Percentiles rank a stretch among this genome's conserved stretches.
These are phyloP conservation scores for Mycena citricolor DNA, from an alignment of 1,284 basidiomycete genomes.

Conservation along the genomic window DNA sequence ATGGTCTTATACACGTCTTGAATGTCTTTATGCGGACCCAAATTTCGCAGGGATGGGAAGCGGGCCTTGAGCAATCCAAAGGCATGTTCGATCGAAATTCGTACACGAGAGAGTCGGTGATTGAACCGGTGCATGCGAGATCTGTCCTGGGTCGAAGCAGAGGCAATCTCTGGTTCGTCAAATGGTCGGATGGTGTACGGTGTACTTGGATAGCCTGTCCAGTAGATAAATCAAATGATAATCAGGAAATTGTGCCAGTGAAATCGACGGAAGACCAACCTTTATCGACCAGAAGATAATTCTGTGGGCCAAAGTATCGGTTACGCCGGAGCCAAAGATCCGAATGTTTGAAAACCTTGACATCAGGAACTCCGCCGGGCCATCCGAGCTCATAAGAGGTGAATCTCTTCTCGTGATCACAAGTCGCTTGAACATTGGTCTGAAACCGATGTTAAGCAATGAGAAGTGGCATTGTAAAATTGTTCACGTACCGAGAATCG, in stretches of 20 bases:
- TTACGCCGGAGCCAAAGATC: conserved; percentile 27
- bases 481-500: neutral
- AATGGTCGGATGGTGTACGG: conserved; percentile 27
- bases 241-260: neutral
- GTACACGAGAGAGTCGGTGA: conserved; percentile 23
- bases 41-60: conserved; percentile 26
- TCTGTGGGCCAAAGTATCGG: conserved; percentile 23
- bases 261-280: conserved; percentile 25
- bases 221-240: too few species aligned
- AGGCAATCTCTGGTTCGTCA: conserved; percentile 23
- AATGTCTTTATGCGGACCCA: conserved; percentile 26
- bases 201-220: conserved; percentile 28
- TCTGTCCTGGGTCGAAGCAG: neutral
- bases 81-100: conserved; percentile 29
- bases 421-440: conserved; percentile 29
- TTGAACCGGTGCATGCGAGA: conserved; percentile 24
- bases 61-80: conserved; percentile 30
- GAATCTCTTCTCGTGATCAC: conserved; percentile 27
- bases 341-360: conserved; percentile 28
- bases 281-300: conserved; percentile 32
- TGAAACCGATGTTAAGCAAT: conserved; percentile 12
- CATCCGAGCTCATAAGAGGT: conserved; percentile 31
- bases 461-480: neutral
- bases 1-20: conserved; percentile 26
- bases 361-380: conserved; percentile 31